A percentile compares a stretch with the other conserved stretches of the same genome.
Conservation (phyloP, 129 eudicot species). For the Tagetes patula region DNA sequence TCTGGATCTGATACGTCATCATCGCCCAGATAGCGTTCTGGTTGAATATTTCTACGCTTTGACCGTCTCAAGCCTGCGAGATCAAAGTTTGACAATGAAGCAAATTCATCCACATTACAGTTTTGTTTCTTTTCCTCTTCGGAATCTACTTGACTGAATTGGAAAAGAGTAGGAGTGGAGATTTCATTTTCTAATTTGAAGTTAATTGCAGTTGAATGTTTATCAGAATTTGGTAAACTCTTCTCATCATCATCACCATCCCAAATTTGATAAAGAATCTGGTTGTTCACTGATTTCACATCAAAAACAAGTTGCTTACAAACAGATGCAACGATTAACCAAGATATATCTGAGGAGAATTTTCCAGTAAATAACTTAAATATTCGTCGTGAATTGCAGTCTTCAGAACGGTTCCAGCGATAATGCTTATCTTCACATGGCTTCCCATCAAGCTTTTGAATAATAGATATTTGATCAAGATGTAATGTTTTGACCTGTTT, state of each 20-base stretch:
- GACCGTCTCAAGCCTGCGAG: conserved; percentile 59
- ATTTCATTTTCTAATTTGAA: conserved; percentile 61
- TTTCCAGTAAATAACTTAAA: conserved; percentile 63
- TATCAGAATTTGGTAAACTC: conserved; percentile 31
- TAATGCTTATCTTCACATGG: conserved; percentile 68
- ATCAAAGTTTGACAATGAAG: conserved; percentile 37
- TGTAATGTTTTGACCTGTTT: conserved; percentile 49
- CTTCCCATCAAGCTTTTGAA: conserved; percentile 67
- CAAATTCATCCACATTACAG: conserved; percentile 31
- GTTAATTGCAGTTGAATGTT: conserved; percentile 47
- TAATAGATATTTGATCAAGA: conserved; percentile 58
- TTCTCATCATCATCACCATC: conserved; percentile 41
- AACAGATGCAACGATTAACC: conserved; percentile 82
- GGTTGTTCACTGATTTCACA: conserved; percentile 54
- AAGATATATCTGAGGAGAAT: conserved; percentile 72
- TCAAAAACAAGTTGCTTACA: conserved; percentile 64
- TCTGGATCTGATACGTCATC: conserved; percentile 60
- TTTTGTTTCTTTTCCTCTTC: conserved; percentile 29
- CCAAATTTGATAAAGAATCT: conserved; percentile 68
- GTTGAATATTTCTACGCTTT: conserved; percentile 69
- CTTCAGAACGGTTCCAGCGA: conserved; percentile 83
- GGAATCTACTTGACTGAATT: conserved; percentile 32
- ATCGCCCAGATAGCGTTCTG: conserved; percentile 73
- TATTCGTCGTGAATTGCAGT: conserved; percentile 54
- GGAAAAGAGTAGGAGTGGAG: conserved; percentile 43